phyloP scores from a whole-genome alignment of 169 alveolate genomes.

The Eimeria mitis region DNA sequence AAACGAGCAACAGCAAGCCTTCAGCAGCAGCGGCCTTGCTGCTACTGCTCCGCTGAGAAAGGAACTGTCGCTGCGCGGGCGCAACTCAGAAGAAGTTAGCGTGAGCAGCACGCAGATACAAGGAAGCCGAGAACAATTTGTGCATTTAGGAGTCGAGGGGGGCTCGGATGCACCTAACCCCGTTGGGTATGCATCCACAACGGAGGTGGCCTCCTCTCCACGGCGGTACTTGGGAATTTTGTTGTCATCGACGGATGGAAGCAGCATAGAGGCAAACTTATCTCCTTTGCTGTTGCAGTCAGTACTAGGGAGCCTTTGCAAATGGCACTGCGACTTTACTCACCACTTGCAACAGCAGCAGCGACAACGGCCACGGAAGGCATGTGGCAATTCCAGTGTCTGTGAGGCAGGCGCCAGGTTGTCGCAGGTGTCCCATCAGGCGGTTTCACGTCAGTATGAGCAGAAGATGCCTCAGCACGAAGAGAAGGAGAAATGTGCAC shows the following conservation, averaged over 20 bases:
- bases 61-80: background rate
- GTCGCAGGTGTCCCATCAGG: background rate
- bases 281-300: constrained; percentile 61
- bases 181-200: background rate
- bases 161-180: background rate
- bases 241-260: constrained; percentile 14
- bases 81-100: background rate
- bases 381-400: background rate
- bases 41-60: background rate
- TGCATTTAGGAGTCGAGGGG: background rate
- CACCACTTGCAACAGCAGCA: constrained; percentile 56
- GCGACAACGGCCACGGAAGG: background rate
- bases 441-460: background rate
- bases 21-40: background rate
- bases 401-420: background rate
- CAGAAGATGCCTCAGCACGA: constrained; percentile 1
- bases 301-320: constrained; percentile 36
- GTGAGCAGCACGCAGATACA: background rate
- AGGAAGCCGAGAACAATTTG: background rate
- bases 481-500: background rate
- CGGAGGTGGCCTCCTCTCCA: background rate
- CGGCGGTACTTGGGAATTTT: constrained; percentile 26
- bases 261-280: constrained; percentile 52
- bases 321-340: constrained; percentile 50
- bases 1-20: background rate